Conservation (phyloP, 2,329 filamentous ascomycete species). For the Cladosporium sp. region DNA sequence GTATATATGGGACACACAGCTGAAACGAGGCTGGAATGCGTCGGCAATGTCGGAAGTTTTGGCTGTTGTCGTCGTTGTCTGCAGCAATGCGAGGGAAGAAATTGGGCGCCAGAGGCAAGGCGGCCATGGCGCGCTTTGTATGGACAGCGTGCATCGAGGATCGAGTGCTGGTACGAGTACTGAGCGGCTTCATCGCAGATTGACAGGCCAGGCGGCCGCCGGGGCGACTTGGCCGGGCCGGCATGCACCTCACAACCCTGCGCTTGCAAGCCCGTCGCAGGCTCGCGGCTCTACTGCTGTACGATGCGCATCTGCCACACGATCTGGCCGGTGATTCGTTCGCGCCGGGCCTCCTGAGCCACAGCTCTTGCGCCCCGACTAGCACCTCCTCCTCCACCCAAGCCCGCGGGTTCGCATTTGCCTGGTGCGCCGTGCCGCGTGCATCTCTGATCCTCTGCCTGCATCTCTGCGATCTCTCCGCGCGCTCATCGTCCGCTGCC, state of each 20-base stretch:
- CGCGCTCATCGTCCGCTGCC: not conserved
- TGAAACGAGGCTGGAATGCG: not conserved
- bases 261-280: too few relatives aligned
- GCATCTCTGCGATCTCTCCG: conserved; percentile 1
- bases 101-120: not conserved
- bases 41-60: not conserved
- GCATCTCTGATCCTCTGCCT: conserved; percentile 3
- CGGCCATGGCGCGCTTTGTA: conserved; percentile 5
- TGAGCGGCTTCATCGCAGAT: not conserved
- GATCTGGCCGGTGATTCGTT: not conserved
- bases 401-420: not conserved
- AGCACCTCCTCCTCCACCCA: not conserved
- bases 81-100: not conserved
- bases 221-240: not conserved
- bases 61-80: not conserved
- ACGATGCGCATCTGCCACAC: conserved; percentile 5
- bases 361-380: not conserved
- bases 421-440: not conserved
- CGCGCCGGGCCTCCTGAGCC: not conserved
- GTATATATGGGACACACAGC: not conserved
- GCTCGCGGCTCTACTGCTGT: too few relatives aligned
- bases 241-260: not conserved
- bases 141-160: conserved; percentile 5
- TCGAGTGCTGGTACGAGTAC: conserved; percentile 1
- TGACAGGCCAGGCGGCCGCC: not conserved